Evolutionary conservation across 2,329 filamentous ascomycete genomes (phyloP), one percentile per base, ranked within the genome.

Genomic region (Fusarium sp.): DNA sequence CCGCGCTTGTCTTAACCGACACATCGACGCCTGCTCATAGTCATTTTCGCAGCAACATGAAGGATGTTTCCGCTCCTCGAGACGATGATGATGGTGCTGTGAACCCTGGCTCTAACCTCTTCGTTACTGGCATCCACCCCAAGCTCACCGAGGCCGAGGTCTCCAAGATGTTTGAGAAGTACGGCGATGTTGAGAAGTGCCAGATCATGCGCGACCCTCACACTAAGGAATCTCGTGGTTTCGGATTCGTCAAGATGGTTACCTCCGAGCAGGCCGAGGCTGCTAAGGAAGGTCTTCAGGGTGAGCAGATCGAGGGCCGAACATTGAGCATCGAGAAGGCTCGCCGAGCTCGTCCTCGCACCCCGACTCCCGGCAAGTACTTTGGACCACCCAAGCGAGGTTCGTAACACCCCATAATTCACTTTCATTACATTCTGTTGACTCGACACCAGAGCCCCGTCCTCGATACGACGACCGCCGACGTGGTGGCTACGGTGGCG

Each of bases 181-280:
- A 98, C 80, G 96, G 96, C 78, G 95, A 98, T 82, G 96, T 99
- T 62, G 96, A 98, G 87, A 98, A 97, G 86, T 98, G 96, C 87
- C 97, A 98, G 84, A 99, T 99, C 87, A 99, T 99, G 96, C 92
- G 96, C 81, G 96, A 99, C 82, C 96, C 96, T 72, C 96, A 99
- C 85, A 97, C 94, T 80, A 97, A 98, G 86, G 96, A 99, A 85
- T 98, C 96, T 78, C 96, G 96, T 84, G 96, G 96, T 76, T 99
- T 99, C 77, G 96, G 96, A 66, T 99, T 99, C 87, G 96, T 99
- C 83, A 98, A 99, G 88, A 98, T 99, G 96, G 92, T 95, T 70
- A 97, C 94, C 67, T 91, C 94, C 58, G 96, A 98, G 65, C 94
- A 98, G 85, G 96, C 96, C 74, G 96, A 99, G 84, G 95, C 96